Evolutionary conservation across 352 stramenopile genomes (phyloP).

Genomic region (Aphanomyces stellatus): DNA sequence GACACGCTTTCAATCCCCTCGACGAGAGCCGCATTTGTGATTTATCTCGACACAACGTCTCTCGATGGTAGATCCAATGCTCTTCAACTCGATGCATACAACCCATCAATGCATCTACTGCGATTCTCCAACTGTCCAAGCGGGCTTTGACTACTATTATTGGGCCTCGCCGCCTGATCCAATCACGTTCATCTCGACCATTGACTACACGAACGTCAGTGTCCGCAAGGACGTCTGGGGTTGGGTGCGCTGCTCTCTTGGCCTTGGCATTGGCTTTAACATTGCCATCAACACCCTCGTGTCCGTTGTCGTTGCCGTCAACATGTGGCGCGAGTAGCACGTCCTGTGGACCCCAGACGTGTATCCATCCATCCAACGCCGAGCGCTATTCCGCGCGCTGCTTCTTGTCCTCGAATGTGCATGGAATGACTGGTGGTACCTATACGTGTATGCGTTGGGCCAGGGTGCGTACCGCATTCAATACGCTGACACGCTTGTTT

Average conservation of each 20-base stretch:
- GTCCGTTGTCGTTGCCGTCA: background rate
- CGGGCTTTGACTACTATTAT: background rate
- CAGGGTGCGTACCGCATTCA: background rate
- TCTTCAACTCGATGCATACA: too few relatives aligned
- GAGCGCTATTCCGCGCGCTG: background rate
- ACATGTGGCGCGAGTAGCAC: background rate
- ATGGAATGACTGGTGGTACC: background rate
- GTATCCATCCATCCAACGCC: background rate
- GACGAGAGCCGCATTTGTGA: background rate
- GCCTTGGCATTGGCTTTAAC: conserved; percentile 4
- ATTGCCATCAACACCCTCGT: background rate
- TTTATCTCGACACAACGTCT: background rate
- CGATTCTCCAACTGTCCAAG: background rate
- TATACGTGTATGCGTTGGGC: background rate
- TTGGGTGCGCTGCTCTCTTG: conserved; percentile 2
- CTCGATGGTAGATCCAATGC: too few relatives aligned
- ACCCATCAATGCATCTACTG: too few relatives aligned
- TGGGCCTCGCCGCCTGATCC: background rate
- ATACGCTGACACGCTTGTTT: background rate
- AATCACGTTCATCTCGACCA: background rate
- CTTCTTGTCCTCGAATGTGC: background rate
- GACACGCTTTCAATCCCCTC: background rate
- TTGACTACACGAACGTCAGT: too few relatives aligned
- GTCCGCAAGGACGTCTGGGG: background rate
- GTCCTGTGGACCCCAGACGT: conserved; percentile 1